Conservation (phyloP, 164 flowering plant species). For the Echeveria elegans region DNA sequence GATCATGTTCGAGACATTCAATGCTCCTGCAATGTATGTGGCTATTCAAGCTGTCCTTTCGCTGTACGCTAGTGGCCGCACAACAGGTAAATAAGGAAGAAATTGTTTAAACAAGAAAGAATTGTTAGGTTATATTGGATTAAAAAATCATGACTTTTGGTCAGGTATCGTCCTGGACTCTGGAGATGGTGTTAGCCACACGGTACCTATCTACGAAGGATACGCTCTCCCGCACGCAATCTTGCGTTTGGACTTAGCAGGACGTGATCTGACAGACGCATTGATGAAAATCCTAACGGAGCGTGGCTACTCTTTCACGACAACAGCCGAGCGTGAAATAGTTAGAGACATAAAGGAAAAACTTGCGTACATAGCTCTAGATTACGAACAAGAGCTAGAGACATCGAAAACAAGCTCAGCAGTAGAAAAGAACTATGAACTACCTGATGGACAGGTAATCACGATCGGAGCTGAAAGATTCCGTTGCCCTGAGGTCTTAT, state of each 20-base stretch:
- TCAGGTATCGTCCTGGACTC: neutral
- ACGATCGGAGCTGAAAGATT: conserved; percentile 7
- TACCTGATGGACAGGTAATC: conserved; percentile 4
- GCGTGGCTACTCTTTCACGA: conserved; percentile 7
- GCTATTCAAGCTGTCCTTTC: conserved; percentile 7
- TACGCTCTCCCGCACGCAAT: neutral
- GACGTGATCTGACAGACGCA: conserved; percentile 8
- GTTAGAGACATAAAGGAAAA: conserved; percentile 7
- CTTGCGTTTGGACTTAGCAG: conserved; percentile 5
- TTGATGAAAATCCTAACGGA: conserved; percentile 5
- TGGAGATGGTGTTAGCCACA: conserved; percentile 1
- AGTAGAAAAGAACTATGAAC: neutral
- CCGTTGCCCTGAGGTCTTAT: conserved; percentile 7
- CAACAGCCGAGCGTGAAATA: conserved; percentile 8
- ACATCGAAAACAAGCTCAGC: conserved; percentile 5
- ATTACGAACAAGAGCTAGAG: conserved; percentile 8
- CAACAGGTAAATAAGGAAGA: neutral
- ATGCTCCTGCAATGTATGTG: neutral
- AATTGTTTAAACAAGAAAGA: neutral
- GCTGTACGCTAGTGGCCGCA: conserved; percentile 6
- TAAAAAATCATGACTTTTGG: neutral
- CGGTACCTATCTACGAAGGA: neutral
- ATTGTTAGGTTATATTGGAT: neutral
- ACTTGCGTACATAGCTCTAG: conserved; percentile 3
- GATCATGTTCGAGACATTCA: neutral